These are phyloP conservation scores for Gracilaria domingensis DNA, from an alignment of 23 red algal species.

Conservation along the genomic window DNA sequence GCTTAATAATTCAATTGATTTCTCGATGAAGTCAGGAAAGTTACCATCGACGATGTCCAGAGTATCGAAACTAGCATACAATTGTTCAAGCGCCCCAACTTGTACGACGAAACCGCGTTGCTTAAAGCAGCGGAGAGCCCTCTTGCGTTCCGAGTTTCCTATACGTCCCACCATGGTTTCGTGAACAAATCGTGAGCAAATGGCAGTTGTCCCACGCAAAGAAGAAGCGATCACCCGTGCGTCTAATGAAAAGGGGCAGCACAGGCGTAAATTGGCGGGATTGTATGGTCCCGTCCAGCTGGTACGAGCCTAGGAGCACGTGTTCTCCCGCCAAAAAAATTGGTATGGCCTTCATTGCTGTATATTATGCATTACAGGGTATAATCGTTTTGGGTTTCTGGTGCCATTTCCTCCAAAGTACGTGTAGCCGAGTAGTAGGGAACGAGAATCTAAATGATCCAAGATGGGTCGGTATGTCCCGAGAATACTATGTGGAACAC, in stretches of 20 bases:
- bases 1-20: constrained; percentile 16
- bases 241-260: background rate
- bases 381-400: too few relatives aligned
- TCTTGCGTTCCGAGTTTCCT: constrained; percentile 21
- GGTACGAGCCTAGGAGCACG: background rate
- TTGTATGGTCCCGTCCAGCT: background rate
- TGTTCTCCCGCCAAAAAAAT: background rate
- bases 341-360: background rate
- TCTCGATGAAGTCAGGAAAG: constrained; percentile 62
- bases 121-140: constrained; percentile 44
- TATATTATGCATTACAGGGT: too few relatives aligned
- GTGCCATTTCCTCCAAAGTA: too few relatives aligned
- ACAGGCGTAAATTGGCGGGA: background rate
- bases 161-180: constrained; percentile 17
- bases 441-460: too few relatives aligned
- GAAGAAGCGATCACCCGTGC: too few relatives aligned
- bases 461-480: too few relatives aligned
- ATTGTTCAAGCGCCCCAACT: constrained; percentile 58
- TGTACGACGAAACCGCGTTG: constrained; percentile 71
- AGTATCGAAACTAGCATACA: constrained; percentile 31
- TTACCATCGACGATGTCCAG: background rate
- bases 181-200: background rate
- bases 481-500: too few relatives aligned
- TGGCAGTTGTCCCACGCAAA: too few relatives aligned
- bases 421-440: too few relatives aligned